phyloP scores from a whole-genome alignment of 768 basidiomycete genomes.

The Asterophora lycoperdoides region DNA sequence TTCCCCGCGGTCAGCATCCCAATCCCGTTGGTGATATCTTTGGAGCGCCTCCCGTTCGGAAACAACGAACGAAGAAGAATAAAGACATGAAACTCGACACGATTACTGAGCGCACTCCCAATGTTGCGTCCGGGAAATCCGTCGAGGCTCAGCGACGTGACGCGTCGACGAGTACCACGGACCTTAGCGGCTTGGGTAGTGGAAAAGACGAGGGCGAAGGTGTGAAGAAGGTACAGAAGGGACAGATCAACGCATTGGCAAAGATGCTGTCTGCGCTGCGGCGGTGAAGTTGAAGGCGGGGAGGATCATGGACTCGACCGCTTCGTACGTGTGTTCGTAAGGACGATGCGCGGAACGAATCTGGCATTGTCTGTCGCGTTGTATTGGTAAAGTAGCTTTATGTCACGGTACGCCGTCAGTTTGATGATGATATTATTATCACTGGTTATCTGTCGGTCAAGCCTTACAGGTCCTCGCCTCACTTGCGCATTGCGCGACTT shows the following conservation, averaged over 20 bases:
- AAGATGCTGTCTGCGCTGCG: constrained; percentile 87
- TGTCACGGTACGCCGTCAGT: constrained; percentile 35
- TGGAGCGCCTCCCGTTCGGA: constrained; percentile 56
- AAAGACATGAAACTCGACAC: constrained; percentile 69
- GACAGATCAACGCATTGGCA: constrained; percentile 84
- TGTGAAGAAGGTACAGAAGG: constrained; percentile 79
- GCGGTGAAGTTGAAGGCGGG: constrained; percentile 37
- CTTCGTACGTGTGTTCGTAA: constrained; percentile 14
- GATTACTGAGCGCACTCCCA: constrained; percentile 63
- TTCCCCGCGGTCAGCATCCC: constrained; percentile 61
- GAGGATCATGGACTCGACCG: constrained; percentile 14
- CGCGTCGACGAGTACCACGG: constrained; percentile 73
- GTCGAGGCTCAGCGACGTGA: constrained; percentile 50
- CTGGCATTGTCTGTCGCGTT: constrained; percentile 36
- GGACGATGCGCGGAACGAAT: constrained; percentile 28
- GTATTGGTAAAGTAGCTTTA: constrained; percentile 54
- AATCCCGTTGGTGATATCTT: constrained; percentile 63
- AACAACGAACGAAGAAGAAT: constrained; percentile 61
- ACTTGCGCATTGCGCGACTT: not conserved
- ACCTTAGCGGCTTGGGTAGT: constrained; percentile 41
- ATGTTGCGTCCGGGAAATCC: constrained; percentile 34
- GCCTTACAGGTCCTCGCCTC: constrained; percentile 1
- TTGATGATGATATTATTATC: constrained; percentile 16
- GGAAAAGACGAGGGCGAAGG: constrained; percentile 45
- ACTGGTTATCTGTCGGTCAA: constrained; percentile 15